Percentiles rank a stretch among this genome's conserved stretches.
These are phyloP conservation scores for Tilletia caries DNA, from an alignment of 1,284 basidiomycete species.

Conservation along the genomic window DNA sequence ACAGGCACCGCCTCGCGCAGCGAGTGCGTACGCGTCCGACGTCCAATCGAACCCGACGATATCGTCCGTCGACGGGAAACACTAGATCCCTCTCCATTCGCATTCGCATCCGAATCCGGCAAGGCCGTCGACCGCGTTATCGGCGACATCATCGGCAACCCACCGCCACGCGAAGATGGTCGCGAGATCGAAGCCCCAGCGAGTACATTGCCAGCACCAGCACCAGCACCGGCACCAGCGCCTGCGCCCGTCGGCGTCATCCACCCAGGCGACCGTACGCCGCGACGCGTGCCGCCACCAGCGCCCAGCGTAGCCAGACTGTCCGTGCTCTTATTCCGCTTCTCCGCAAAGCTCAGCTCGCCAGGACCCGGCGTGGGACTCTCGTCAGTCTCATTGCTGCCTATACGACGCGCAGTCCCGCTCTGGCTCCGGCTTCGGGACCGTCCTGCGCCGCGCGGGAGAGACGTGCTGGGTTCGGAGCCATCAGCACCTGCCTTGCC, in stretches of 20 bases:
- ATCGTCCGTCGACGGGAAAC: constrained; percentile 20
- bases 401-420: constrained; percentile 24
- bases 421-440: constrained; percentile 34
- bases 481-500: constrained; percentile 22
- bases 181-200: background rate
- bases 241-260: constrained; percentile 7
- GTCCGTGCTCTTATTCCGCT: constrained; percentile 39
- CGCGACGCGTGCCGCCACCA: background rate
- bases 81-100: constrained; percentile 16
- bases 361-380: background rate
- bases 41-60: constrained; percentile 18
- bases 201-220: background rate
- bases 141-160: constrained; percentile 13
- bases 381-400: background rate
- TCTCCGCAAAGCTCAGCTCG: constrained; percentile 44
- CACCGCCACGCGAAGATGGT: background rate
- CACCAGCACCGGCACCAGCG: no score
- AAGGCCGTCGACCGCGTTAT: constrained; percentile 11
- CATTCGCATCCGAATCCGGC: constrained; percentile 16
- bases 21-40: constrained; percentile 33
- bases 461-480: constrained; percentile 24
- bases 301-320: constrained; percentile 33
- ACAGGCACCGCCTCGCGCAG: constrained; percentile 33
- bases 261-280: constrained; percentile 7
- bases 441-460: constrained; percentile 28